Evolutionary conservation across 2,329 filamentous ascomycete genomes (phyloP).

Genomic region (Coleophoma crateriformis): DNA sequence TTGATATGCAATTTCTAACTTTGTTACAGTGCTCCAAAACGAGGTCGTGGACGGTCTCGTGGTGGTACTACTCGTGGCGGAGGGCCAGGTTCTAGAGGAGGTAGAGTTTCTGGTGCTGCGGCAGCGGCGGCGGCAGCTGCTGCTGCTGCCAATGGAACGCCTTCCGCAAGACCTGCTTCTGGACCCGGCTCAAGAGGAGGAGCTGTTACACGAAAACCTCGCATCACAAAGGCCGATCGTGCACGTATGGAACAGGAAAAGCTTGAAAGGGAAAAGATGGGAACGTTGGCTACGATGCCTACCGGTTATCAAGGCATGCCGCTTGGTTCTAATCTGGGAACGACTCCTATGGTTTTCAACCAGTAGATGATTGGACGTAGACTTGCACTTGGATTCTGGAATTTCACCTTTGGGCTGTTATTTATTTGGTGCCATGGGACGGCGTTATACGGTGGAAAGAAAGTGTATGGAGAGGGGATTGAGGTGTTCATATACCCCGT

Average conservation of each 20-base stretch:
- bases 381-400: background rate
- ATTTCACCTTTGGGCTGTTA: too few species aligned
- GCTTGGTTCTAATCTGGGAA: conserved; percentile 20
- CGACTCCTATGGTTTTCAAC: conserved; percentile 28
- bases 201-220: conserved; percentile 70
- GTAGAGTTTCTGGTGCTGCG: conserved; percentile 2
- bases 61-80: conserved; percentile 60
- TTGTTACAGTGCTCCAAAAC: conserved; percentile 57
- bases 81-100: conserved; percentile 2
- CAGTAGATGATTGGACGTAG: conserved; percentile 8
- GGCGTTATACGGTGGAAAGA: background rate
- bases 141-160: conserved; percentile 38
- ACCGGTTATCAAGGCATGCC: conserved; percentile 19
- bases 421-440: too few species aligned
- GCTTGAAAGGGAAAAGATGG: conserved; percentile 57
- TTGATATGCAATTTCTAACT: conserved; percentile 28
- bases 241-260: conserved; percentile 79
- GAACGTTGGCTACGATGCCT: conserved; percentile 20
- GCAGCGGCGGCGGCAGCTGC: conserved; percentile 1
- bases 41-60: conserved; percentile 47
- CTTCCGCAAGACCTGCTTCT: conserved; percentile 25
- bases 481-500: conserved; percentile 3
- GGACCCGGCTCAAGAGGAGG: conserved; percentile 72
- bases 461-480: conserved; percentile 1
- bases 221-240: conserved; percentile 81